phyloP scores from a whole-genome alignment of 257 asterid genomes.

The Penstemon barbatus region DNA sequence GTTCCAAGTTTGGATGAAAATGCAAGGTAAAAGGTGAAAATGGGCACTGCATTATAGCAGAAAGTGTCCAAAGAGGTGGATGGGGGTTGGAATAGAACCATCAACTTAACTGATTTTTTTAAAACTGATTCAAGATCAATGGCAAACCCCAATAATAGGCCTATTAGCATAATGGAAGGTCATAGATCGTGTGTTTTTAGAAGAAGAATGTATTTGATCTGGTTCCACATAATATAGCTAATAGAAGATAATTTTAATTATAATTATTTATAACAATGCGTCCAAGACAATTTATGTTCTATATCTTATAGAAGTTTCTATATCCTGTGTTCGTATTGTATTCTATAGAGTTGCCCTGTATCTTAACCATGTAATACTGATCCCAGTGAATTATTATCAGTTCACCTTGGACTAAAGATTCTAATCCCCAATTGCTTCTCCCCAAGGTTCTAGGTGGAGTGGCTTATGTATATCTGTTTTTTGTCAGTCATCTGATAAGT shows the following conservation, averaged over 20 bases:
- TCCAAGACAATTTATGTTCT: not conserved
- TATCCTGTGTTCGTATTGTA: slow-evolving; percentile 1
- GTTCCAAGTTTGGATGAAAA: not conserved
- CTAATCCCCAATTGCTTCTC: slow-evolving; percentile 15
- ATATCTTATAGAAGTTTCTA: not conserved
- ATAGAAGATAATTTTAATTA: not conserved
- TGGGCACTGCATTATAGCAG: not conserved
- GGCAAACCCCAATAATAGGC: not conserved
- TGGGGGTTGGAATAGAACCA: not conserved
- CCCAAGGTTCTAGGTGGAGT: not conserved
- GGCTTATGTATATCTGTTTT: slow-evolving; percentile 2
- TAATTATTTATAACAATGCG: not conserved
- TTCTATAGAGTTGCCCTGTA: not conserved
- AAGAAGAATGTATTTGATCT: slow-evolving; percentile 1
- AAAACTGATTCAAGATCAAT: not conserved
- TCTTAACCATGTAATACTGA: not conserved
- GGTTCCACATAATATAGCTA: slow-evolving; percentile 2
- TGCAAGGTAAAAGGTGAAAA: not conserved
- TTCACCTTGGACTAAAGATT: not conserved
- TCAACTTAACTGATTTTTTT: not conserved
- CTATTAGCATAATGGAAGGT: slow-evolving; percentile 1
- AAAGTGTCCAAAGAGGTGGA: not conserved
- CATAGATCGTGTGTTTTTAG: slow-evolving; percentile 1
- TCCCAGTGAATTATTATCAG: slow-evolving; percentile 2
- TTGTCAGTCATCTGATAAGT: not conserved